Evolutionary conservation across 345 rosid species (phyloP).

Genomic region (Xanthoceras sorbifolium): DNA sequence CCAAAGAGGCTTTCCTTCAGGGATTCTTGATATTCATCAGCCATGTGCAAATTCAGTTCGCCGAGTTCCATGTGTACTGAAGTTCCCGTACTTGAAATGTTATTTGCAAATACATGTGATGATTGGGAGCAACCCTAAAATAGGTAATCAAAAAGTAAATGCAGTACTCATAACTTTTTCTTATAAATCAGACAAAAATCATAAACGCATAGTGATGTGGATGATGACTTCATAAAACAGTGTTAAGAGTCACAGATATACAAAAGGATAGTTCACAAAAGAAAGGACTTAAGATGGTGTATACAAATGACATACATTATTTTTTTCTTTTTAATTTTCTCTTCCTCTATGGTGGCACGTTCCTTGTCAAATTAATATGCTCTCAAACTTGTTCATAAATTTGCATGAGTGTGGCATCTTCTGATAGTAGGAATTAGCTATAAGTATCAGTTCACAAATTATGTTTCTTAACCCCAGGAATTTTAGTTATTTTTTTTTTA

Average conservation of each 20-base stretch:
- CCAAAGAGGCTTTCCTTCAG: constrained; percentile 77
- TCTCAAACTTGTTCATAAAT: neutral
- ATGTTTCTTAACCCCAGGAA: neutral
- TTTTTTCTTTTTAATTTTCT: neutral
- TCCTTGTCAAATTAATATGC: constrained; percentile 16
- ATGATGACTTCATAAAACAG: neutral
- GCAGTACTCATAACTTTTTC: neutral
- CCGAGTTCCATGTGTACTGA: constrained; percentile 92
- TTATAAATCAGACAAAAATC: neutral
- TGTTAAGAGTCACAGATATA: neutral
- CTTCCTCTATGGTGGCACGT: neutral
- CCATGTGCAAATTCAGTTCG: constrained; percentile 88
- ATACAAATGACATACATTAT: neutral
- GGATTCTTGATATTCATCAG: constrained; percentile 94
- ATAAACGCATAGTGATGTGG: constrained; percentile 8
- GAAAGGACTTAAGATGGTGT: neutral
- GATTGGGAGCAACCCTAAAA: constrained; percentile 93
- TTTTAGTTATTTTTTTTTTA: neutral
- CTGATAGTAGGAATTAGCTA: neutral
- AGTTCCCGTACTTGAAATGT: constrained; percentile 75
- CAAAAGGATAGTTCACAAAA: neutral
- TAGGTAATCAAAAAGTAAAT: constrained; percentile 24
- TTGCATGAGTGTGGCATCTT: neutral
- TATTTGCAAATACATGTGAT: constrained; percentile 89
- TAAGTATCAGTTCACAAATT: neutral